Base-by-base conservation (phyloP, 352 stramenopile genomes). In the Detonula confervacea region DNA sequence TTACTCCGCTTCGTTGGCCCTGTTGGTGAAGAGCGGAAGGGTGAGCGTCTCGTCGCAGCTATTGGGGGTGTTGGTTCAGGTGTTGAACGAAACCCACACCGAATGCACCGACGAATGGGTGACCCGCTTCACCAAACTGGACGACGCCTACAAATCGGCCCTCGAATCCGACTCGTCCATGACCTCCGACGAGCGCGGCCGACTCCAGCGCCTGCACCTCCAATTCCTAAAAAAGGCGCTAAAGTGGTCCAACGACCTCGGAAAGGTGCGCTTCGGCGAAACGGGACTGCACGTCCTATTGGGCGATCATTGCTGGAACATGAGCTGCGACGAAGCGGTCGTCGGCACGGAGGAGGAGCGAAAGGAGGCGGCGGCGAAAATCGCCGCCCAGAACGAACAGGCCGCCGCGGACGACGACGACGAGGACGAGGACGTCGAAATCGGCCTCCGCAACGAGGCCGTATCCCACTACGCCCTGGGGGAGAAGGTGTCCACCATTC, bases 11-110 rank as follows among this genome's bases (percentile, higher is more conserved):
- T 82, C 63, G 39, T 49, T 91, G 4, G 68, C 44, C 4, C 73
- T 93, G 25, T 55, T 93, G 20, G 39, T 80, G 9, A 80, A 84
- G 16, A 70, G 66, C 42, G 78, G 81, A 24, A 62, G 81, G 11
- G 88, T 87, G 1, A 88, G 77, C 14, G 86, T 93, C 0, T 87
- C 88, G 1, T 86, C 70, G 2, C 88, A 93, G 59, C 80, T 93
- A 22, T 65, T 91, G 25, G 75, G 66, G 0, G 47, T 87, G 20
- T 55, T 93, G 35, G 84, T 83, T 0, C 75, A 87, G 29, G 84
- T 89, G 1, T 61, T 93, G 24, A 61, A 60, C 11, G 88, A 93
- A 70, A 92, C 86, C 1, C 86, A 92, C 64, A 88, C 80, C 0
- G 66, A 54, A 47, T 87, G 85, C 30, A 86, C 70, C 0, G 71